Conservation (phyloP, 257 asterid genomes). For the Solanum tarijense region DNA sequence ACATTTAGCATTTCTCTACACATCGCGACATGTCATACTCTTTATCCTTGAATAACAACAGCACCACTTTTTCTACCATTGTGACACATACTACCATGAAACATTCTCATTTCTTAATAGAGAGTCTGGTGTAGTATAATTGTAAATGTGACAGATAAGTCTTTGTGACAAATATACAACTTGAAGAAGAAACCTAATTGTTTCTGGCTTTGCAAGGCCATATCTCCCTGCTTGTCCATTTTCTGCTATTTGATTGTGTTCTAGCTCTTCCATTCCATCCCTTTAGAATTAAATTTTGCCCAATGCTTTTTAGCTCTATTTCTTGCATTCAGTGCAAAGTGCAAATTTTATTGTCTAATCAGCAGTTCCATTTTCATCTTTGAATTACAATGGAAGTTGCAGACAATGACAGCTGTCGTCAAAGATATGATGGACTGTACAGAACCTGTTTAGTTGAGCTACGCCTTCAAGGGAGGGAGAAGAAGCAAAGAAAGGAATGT, state of each 20-base stretch:
- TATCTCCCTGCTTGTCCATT: neutral
- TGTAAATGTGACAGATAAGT: neutral
- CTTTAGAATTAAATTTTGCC: neutral
- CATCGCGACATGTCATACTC: neutral
- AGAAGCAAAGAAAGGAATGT: neutral
- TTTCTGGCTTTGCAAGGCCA: neutral
- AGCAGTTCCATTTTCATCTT: neutral
- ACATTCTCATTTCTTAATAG: neutral
- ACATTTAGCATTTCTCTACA: neutral
- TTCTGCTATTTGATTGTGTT: neutral
- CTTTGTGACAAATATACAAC: neutral
- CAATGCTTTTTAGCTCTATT: neutral
- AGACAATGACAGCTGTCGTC: neutral
- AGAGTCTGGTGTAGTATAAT: neutral
- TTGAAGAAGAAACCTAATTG: neutral
- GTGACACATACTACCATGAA: neutral
- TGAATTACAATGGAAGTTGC: neutral
- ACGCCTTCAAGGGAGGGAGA: neutral
- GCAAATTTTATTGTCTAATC: neutral
- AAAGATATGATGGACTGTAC: neutral
- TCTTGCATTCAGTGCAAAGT: neutral
- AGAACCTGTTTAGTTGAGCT: neutral
- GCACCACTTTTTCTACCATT: neutral
- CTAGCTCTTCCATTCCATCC: neutral
- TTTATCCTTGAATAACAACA: neutral